Percentiles rank a stretch among this genome's conserved stretches.
Evolutionary conservation across 257 asterid species (phyloP).

Genomic region (Jacaranda mimosifolia): DNA sequence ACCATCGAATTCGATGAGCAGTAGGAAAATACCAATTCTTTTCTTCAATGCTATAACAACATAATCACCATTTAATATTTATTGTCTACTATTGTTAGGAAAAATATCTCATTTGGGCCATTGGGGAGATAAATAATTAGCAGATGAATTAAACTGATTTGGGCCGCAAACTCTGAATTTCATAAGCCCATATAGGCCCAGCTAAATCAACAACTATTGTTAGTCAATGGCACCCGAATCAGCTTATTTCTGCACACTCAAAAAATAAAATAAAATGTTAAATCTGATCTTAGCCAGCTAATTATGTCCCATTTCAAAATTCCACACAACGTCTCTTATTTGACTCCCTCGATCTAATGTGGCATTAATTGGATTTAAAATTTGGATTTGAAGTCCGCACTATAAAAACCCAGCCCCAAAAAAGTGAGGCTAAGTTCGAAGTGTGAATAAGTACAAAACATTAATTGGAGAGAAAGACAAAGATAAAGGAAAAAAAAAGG

Average conservation of each 20-base stretch:
- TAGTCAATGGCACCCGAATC: constrained; percentile 35
- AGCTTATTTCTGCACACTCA: constrained; percentile 21
- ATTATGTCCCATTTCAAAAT: too few species aligned
- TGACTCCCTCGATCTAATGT: constrained; percentile 53
- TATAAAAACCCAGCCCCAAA: constrained; percentile 41
- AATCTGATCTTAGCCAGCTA: constrained; percentile 37
- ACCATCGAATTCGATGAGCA: too few species aligned
- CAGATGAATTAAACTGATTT: not conserved
- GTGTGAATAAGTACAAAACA: constrained; percentile 38
- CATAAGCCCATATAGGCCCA: not conserved
- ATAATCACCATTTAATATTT: too few species aligned
- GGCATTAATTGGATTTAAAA: constrained; percentile 71
- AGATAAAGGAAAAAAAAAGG: not conserved
- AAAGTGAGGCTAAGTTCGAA: constrained; percentile 26
- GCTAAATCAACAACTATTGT: not conserved
- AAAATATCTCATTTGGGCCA: too few species aligned
- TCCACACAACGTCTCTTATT: constrained; percentile 48
- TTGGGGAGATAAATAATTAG: too few species aligned
- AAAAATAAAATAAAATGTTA: constrained; percentile 29
- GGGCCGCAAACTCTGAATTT: not conserved
- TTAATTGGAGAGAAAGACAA: constrained; percentile 38
- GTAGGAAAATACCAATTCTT: too few species aligned
- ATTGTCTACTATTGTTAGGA: too few species aligned
- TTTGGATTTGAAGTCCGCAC: constrained; percentile 86
- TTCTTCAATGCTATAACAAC: too few species aligned